Evolutionary conservation across 1,284 basidiomycete species (phyloP).

Genomic region (Erythrobasidium hasegawianum): DNA sequence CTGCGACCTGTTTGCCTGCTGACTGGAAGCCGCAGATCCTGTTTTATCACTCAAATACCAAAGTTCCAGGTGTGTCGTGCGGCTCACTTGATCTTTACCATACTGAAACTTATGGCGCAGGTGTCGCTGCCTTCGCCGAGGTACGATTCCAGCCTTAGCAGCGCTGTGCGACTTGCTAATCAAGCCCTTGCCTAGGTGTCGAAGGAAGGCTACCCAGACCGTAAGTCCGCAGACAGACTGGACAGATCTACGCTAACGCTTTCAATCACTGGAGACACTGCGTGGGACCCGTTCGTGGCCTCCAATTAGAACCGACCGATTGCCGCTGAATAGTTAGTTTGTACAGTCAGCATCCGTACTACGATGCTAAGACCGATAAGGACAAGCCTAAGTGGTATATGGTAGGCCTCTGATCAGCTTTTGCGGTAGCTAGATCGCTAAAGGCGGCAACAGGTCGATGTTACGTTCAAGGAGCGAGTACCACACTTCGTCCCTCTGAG

Average conservation of each 20-base stretch:
- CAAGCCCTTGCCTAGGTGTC: slow-evolving; percentile 56
- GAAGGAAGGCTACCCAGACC: slow-evolving; percentile 82
- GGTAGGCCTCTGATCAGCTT: slow-evolving; percentile 39
- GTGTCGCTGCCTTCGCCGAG: slow-evolving; percentile 74
- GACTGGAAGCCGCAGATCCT: slow-evolving; percentile 48
- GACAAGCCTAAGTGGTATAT: slow-evolving; percentile 86
- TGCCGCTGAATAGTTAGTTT: not conserved
- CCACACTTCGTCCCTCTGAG: slow-evolving; percentile 72
- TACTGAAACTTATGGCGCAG: slow-evolving; percentile 50
- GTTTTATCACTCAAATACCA: slow-evolving; percentile 89
- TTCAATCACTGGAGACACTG: slow-evolving; percentile 62
- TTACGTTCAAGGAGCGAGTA: slow-evolving; percentile 66
- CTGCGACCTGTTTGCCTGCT: not conserved
- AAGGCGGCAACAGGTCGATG: slow-evolving; percentile 59
- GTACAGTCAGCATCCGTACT: slow-evolving; percentile 72
- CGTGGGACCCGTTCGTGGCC: slow-evolving; percentile 71
- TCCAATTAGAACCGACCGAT: not conserved
- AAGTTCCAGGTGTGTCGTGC: slow-evolving; percentile 63
- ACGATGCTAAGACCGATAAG: slow-evolving; percentile 75
- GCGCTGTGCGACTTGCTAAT: slow-evolving; percentile 25
- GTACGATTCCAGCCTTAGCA: slow-evolving; percentile 50
- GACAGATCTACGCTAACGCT: slow-evolving; percentile 18
- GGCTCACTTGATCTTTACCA: not conserved
- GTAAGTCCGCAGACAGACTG: slow-evolving; percentile 54
- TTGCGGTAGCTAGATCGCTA: slow-evolving; percentile 4